phyloP scores from a whole-genome alignment of 371 early-diverging fungal species.

The Paramicrosporidium saccamoebae region DNA sequence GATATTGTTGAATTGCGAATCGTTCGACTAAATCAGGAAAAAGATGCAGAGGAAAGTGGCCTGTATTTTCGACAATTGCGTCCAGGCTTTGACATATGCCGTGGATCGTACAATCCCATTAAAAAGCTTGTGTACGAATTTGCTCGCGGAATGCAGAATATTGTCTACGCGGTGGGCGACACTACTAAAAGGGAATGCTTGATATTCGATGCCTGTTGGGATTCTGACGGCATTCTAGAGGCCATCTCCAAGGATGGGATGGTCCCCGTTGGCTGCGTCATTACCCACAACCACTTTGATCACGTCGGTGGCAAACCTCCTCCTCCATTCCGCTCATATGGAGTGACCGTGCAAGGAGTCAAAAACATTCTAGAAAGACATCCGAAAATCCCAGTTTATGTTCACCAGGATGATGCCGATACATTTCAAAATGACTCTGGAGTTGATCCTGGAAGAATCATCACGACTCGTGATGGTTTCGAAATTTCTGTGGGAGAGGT shows the following conservation, averaged over 20 bases:
- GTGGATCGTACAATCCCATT: slow-evolving; percentile 16
- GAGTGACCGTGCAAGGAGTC: slow-evolving; percentile 38
- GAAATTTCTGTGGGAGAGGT: slow-evolving; percentile 12
- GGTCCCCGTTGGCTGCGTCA: slow-evolving; percentile 23
- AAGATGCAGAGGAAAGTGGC: neutral
- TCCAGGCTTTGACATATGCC: slow-evolving; percentile 4
- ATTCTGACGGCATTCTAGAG: slow-evolving; percentile 32
- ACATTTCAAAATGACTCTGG: slow-evolving; percentile 23
- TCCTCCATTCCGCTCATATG: slow-evolving; percentile 34
- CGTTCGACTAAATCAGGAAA: neutral
- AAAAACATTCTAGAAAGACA: slow-evolving; percentile 21
- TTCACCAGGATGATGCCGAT: slow-evolving; percentile 33
- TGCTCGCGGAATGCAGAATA: slow-evolving; percentile 45
- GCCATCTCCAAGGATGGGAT: slow-evolving; percentile 15
- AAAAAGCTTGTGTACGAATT: slow-evolving; percentile 30
- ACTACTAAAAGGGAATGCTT: slow-evolving; percentile 18
- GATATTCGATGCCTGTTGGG: slow-evolving; percentile 67
- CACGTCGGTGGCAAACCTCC: slow-evolving; percentile 37
- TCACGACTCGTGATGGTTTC: slow-evolving; percentile 19
- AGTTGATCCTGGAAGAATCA: slow-evolving; percentile 15
- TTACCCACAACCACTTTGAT: slow-evolving; percentile 55
- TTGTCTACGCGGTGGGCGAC: slow-evolving; percentile 36
- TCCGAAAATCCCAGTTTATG: slow-evolving; percentile 27
- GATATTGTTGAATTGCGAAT: neutral
- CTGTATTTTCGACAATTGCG: slow-evolving; percentile 8